phyloP scores from a whole-genome alignment of 1,284 basidiomycete species.

The Inonotus obliquus region DNA sequence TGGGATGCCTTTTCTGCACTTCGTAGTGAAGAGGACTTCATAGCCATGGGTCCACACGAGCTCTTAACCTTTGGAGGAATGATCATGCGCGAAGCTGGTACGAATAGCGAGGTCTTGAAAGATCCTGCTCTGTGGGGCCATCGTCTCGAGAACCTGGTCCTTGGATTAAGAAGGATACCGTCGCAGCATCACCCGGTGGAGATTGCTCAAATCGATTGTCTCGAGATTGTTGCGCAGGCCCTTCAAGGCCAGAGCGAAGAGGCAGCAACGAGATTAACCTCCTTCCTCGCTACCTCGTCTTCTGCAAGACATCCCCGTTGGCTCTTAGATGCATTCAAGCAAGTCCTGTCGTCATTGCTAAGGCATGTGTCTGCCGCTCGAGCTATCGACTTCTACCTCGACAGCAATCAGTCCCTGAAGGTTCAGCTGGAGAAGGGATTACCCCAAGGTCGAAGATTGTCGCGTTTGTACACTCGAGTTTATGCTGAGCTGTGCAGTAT shows the following conservation, averaged over 20 bases:
- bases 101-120: neutral
- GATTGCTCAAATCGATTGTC: neutral
- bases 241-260: constrained; percentile 7
- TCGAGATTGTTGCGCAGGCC: neutral
- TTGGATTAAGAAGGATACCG: neutral
- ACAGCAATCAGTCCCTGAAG: neutral
- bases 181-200: neutral
- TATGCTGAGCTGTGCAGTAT: neutral
- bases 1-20: constrained; percentile 4
- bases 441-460: neutral
- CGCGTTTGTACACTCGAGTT: neutral
- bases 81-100: neutral
- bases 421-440: neutral
- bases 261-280: neutral
- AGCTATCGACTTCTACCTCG: constrained; percentile 12
- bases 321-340: constrained; percentile 4
- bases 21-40: neutral
- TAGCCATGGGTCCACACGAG: neutral
- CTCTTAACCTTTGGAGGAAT: neutral
- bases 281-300: neutral
- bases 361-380: neutral
- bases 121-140: neutral
- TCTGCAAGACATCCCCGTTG: neutral
- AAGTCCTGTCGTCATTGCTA: constrained; percentile 1
- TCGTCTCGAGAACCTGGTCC: constrained; percentile 2